These are phyloP conservation scores for Trichosporon coremiiforme DNA, from an alignment of 1,284 basidiomycete species.

Conservation along the genomic window DNA sequence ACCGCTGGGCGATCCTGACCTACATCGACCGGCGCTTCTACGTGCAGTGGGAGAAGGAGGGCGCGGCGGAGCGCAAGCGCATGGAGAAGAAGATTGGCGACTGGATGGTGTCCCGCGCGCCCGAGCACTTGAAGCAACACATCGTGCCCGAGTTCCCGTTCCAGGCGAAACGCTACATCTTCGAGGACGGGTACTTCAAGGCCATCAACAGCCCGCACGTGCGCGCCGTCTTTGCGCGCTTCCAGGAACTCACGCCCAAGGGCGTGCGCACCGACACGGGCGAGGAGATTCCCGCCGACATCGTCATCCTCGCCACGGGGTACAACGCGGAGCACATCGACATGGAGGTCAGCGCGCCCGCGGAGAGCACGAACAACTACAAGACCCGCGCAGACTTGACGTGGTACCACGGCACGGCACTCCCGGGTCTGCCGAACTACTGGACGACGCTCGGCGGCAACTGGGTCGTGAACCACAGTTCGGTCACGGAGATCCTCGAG, in stretches of 20 bases:
- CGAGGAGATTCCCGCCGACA: slow-evolving; percentile 31
- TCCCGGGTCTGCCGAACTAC: slow-evolving; percentile 38
- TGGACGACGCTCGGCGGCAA: slow-evolving; percentile 41
- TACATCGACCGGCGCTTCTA: slow-evolving; percentile 27
- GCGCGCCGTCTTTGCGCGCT: slow-evolving; percentile 26
- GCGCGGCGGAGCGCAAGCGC: slow-evolving; percentile 16
- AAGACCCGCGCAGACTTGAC: slow-evolving; percentile 21
- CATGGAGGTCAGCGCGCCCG: slow-evolving; percentile 7
- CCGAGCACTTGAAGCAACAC: slow-evolving; percentile 6
- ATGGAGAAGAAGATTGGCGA: slow-evolving; percentile 9
- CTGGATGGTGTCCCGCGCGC: slow-evolving; percentile 18
- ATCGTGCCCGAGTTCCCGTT: slow-evolving; percentile 27
- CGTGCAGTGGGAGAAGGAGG: slow-evolving; percentile 22
- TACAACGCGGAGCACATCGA: slow-evolving; percentile 23
- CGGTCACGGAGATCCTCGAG: slow-evolving; percentile 26
- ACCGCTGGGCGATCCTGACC: slow-evolving; percentile 9
- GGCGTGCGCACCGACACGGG: slow-evolving; percentile 32
- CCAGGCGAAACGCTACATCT: slow-evolving; percentile 37
- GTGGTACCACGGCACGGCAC: slow-evolving; percentile 27
- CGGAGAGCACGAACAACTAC: slow-evolving; percentile 20
- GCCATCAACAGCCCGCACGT: slow-evolving; percentile 40
- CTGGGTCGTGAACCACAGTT: slow-evolving; percentile 36
- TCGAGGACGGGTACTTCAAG: slow-evolving; percentile 38
- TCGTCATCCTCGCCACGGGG: slow-evolving; percentile 31
- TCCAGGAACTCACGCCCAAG: slow-evolving; percentile 16